Conservation (phyloP, 768 basidiomycete genomes). For the Rhizopogon salebrosus region DNA sequence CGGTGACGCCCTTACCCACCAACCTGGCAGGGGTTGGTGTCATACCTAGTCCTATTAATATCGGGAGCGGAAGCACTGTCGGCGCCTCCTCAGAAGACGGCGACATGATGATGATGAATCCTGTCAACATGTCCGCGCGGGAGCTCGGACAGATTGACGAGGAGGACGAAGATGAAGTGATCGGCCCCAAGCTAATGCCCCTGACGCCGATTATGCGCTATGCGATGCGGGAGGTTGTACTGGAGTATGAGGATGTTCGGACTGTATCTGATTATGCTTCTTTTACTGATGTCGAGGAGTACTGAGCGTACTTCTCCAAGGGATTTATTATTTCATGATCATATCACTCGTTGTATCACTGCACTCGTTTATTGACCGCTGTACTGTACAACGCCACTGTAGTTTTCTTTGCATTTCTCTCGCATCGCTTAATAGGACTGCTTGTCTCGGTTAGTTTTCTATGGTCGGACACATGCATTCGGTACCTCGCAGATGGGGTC, state of each 20-base stretch:
- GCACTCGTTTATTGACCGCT: slow-evolving; percentile 4
- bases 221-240: slow-evolving; percentile 80
- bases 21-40: slow-evolving; percentile 24
- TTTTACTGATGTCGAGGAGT: slow-evolving; percentile 64
- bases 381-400: slow-evolving; percentile 8
- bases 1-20: slow-evolving; percentile 23
- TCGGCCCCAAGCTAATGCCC: slow-evolving; percentile 74
- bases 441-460: no score
- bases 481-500: no score
- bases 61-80: slow-evolving; percentile 31
- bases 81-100: slow-evolving; percentile 39
- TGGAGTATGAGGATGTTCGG: slow-evolving; percentile 75
- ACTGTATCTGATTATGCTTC: slow-evolving; percentile 78
- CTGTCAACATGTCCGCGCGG: slow-evolving; percentile 32
- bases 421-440: no score
- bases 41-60: slow-evolving; percentile 11
- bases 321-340: neutral
- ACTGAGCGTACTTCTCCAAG: slow-evolving; percentile 28
- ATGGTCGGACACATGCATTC: no score
- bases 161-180: slow-evolving; percentile 44
- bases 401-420: neutral
- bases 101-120: slow-evolving; percentile 43
- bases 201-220: slow-evolving; percentile 77
- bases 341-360: neutral
- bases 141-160: slow-evolving; percentile 44